Evolutionary conservation across 2,329 filamentous ascomycete species (phyloP), one percentile per base, ranked within the genome.

Genomic region (Cercospora zeina): DNA sequence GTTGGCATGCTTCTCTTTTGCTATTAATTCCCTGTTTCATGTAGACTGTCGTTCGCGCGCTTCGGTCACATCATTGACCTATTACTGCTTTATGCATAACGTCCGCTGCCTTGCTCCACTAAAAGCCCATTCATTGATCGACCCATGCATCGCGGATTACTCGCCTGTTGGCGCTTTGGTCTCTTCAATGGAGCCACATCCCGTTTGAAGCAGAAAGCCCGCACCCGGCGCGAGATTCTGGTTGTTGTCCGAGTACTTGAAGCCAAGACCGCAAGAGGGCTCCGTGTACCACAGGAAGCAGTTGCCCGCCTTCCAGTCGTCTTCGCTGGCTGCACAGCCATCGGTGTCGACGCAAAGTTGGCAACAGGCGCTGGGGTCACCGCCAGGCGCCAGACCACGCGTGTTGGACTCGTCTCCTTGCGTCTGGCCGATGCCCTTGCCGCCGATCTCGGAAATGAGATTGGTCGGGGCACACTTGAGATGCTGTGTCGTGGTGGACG

Each of bases 401-500:
- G 68, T 69, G 50, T 65, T 68, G 54, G 62, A 62, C 3, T 67
- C 60, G 59, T 64, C 53, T 34, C 65, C 65, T 45, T 65, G 66
- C 27, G 61, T 67, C 54, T 65, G 60, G 34, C 63, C 67, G 31
- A 70, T 69, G 37, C 68, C 67, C 50, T 69, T 65, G 36, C 68
- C 69, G 47, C 66, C 61, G 37, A 69, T 59, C 31, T 62, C 39
- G 31, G 62, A 64, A 58, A 71, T 66, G 42, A 71, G 62, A 47
- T 71, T 71, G 4, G 69, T 70, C n/a, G 69, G 68, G 4, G 69
- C 69, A 55, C 69, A 71, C 51, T 69, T 69, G 53, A 67, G 45
- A 54, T 70, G 67, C 51, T 71, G 69, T 16, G 68, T 71, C 4
- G 68, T 71, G 10, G 69, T 71, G 24, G 65, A 65, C 21, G 62